phyloP scores from a whole-genome alignment of 1,284 basidiomycete genomes.

The Marasmius sp. region DNA sequence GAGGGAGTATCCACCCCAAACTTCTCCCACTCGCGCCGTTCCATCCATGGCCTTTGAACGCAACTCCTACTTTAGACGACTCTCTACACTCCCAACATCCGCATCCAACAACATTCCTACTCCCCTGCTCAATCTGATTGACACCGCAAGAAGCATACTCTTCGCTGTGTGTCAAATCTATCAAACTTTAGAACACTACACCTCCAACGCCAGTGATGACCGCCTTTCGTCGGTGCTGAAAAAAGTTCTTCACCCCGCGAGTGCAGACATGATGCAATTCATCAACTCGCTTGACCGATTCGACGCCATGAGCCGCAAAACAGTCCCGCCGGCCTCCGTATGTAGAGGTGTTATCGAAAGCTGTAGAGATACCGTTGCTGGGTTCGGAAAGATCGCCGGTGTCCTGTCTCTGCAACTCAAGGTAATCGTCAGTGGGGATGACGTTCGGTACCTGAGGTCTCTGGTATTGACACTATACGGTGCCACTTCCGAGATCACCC shows the following conservation, averaged over 20 bases:
- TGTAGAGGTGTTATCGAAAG: conserved; percentile 83
- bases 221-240: conserved; percentile 80
- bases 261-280: conserved; percentile 78
- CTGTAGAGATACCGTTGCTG: conserved; percentile 83
- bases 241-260: conserved; percentile 86
- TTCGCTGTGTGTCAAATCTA: conserved; percentile 94
- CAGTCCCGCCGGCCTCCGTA: conserved; percentile 66
- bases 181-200: conserved; percentile 87
- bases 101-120: conserved; percentile 74
- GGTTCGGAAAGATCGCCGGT: conserved; percentile 85
- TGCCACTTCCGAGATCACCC: conserved; percentile 85
- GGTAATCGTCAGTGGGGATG: conserved; percentile 73
- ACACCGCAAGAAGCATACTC: conserved; percentile 88
- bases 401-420: conserved; percentile 84
- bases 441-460: conserved; percentile 87
- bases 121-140: conserved; percentile 75
- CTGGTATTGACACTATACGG: conserved; percentile 90
- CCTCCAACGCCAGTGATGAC: conserved; percentile 83
- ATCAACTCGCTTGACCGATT: conserved; percentile 93
- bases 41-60: conserved; percentile 77
- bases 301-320: conserved; percentile 78
- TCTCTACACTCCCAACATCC: conserved; percentile 72
- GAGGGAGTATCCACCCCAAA: conserved; percentile 32
- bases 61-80: conserved; percentile 90
- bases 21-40: conserved; percentile 31